Conservation (phyloP, 2,329 filamentous ascomycete species). For the Lachnellula subtilissima region DNA sequence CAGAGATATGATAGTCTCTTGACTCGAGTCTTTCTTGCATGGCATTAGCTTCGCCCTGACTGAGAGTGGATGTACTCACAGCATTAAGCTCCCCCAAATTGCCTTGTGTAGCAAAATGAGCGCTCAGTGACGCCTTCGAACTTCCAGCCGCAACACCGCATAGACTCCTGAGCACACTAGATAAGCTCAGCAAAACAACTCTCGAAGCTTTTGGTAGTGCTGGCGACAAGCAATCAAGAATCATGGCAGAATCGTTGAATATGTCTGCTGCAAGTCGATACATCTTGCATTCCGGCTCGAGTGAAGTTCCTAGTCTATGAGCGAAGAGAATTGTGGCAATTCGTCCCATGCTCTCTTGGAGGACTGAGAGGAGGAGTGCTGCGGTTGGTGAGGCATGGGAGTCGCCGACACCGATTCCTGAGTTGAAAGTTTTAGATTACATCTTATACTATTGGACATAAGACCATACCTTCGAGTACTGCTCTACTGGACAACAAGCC, state of each 20-base stretch:
- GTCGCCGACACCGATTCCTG: constrained; percentile 64
- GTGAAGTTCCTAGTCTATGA: constrained; percentile 58
- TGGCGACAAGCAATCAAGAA: constrained; percentile 65
- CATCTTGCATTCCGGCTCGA: constrained; percentile 70
- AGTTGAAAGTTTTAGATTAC: constrained; percentile 1
- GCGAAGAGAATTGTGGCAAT: constrained; percentile 68
- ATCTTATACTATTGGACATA: not conserved
- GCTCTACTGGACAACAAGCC: constrained; percentile 61
- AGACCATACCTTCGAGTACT: constrained; percentile 54
- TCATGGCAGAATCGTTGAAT: constrained; percentile 66
- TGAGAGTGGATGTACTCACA: constrained; percentile 37
- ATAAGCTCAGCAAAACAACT: constrained; percentile 53
- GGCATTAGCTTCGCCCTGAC: constrained; percentile 5
- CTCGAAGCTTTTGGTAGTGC: constrained; percentile 53
- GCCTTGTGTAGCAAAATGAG: constrained; percentile 82
- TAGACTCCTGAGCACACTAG: constrained; percentile 59
- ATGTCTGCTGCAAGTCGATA: constrained; percentile 66
- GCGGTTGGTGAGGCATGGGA: constrained; percentile 58
- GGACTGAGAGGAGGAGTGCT: constrained; percentile 59
- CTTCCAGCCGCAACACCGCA: constrained; percentile 89
- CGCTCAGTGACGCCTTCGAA: constrained; percentile 83
- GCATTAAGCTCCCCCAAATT: constrained; percentile 93
- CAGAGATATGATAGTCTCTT: constrained; percentile 89
- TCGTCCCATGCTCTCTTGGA: constrained; percentile 61
- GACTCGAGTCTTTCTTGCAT: constrained; percentile 72